These are phyloP conservation scores for Nakazawaea ambrosiae DNA, from an alignment of 805 yeast genomes.

Conservation along the genomic window DNA sequence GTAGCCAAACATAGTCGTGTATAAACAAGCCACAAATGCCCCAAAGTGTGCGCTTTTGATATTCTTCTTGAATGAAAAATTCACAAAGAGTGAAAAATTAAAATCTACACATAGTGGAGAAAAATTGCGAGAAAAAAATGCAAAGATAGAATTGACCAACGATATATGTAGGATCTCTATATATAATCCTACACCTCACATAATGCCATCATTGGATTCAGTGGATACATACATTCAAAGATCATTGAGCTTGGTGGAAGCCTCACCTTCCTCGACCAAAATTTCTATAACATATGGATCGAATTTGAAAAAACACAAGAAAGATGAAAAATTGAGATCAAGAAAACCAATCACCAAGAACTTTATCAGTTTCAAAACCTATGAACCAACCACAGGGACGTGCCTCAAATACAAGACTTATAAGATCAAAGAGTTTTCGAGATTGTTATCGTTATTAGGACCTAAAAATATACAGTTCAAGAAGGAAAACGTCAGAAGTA, in stretches of 20 bases:
- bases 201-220: conserved; percentile 6
- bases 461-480: conserved; percentile 50
- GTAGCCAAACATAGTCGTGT: too few relatives aligned
- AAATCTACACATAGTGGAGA: neutral
- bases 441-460: conserved; percentile 67
- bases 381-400: conserved; percentile 57
- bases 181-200: neutral
- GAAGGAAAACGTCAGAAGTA: conserved; percentile 11
- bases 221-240: conserved; percentile 24
- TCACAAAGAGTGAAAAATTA: neutral
- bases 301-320: conserved; percentile 18
- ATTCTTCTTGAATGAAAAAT: too few relatives aligned
- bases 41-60: too few relatives aligned
- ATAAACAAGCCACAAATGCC: too few relatives aligned
- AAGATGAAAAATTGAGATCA: conserved; percentile 14
- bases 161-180: too few relatives aligned
- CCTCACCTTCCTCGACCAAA: conserved; percentile 22
- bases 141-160: too few relatives aligned
- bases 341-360: conserved; percentile 14
- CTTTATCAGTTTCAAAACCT: conserved; percentile 49
- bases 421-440: conserved; percentile 66
- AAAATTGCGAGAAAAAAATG: too few relatives aligned
- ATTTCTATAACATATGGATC: conserved; percentile 24
- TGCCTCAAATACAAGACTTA: conserved; percentile 51
- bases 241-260: conserved; percentile 21